These are phyloP conservation scores for Pyrenochaeta sp. DNA, from an alignment of 2,329 filamentous ascomycete genomes.

Conservation along the genomic window DNA sequence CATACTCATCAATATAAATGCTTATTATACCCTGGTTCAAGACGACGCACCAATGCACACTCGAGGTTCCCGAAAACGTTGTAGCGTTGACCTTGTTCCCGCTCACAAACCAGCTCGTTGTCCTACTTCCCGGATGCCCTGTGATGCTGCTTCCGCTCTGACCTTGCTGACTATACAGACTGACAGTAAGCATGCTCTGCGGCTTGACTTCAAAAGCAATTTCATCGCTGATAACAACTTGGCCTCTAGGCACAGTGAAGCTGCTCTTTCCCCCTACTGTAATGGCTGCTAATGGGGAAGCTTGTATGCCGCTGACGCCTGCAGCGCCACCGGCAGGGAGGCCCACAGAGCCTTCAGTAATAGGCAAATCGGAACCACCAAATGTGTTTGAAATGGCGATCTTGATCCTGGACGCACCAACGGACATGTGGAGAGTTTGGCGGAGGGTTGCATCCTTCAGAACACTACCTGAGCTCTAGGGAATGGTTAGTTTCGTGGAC, in stretches of 20 bases:
- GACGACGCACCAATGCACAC: slow-evolving; percentile 9
- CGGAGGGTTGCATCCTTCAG: slow-evolving; percentile 71
- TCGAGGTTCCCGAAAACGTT: slow-evolving; percentile 41
- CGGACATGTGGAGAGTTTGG: slow-evolving; percentile 69
- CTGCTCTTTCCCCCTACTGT: slow-evolving; percentile 64
- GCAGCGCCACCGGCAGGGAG: slow-evolving; percentile 63
- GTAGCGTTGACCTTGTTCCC: slow-evolving; percentile 37
- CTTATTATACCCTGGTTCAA: too few species aligned
- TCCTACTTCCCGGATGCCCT: slow-evolving; percentile 70
- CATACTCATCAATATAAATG: neutral
- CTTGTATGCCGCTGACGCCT: slow-evolving; percentile 63
- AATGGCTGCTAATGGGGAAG: slow-evolving; percentile 66
- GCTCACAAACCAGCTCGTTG: slow-evolving; percentile 61
- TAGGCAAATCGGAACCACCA: slow-evolving; percentile 65
- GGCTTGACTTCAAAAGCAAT: slow-evolving; percentile 62
- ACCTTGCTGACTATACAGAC: slow-evolving; percentile 65
- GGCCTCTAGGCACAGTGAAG: slow-evolving; percentile 62
- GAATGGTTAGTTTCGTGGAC: neutral
- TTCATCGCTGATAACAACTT: slow-evolving; percentile 67
- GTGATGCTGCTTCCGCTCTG: slow-evolving; percentile 68
- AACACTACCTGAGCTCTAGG: slow-evolving; percentile 62
- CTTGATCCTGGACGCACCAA: slow-evolving; percentile 66
- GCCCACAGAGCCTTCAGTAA: slow-evolving; percentile 67
- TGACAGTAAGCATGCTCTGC: slow-evolving; percentile 65
- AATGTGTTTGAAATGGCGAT: slow-evolving; percentile 73